phyloP scores from a whole-genome alignment of 441 rosid species.

The Francoa sonchifolia region DNA sequence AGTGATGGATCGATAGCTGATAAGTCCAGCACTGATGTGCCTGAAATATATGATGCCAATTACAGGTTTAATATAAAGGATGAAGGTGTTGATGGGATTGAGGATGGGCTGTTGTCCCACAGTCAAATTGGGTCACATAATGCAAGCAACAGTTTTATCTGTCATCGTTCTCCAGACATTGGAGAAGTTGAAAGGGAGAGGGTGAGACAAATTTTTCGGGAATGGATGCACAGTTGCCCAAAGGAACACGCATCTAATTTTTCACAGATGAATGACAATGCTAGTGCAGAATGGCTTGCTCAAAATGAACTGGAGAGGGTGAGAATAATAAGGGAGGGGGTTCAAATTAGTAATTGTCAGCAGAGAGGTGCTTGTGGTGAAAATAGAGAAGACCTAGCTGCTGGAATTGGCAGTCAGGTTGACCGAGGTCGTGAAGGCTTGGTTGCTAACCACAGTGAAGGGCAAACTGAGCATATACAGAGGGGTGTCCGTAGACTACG shows the following conservation, averaged over 20 bases:
- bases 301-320: constrained; percentile 90
- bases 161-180: constrained; percentile 36
- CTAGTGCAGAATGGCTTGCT: constrained; percentile 69
- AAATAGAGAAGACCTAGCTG: constrained; percentile 37
- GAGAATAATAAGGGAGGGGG: constrained; percentile 14
- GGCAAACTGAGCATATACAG: constrained; percentile 31
- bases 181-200: constrained; percentile 74
- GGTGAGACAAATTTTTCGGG: constrained; percentile 70
- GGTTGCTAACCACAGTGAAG: constrained; percentile 31
- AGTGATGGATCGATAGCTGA: constrained; percentile 26
- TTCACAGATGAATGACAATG: constrained; percentile 25
- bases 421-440: constrained; percentile 61
- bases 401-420: constrained; percentile 39
- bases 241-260: constrained; percentile 38
- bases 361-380: constrained; percentile 40
- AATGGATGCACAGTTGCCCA: constrained; percentile 58
- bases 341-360: constrained; percentile 6
- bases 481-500: constrained; percentile 75
- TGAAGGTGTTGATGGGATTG: constrained; percentile 35
- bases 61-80: constrained; percentile 28
- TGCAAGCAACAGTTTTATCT: constrained; percentile 27
- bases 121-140: constrained; percentile 33
- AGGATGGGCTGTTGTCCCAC: constrained; percentile 41
- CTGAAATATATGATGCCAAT: constrained; percentile 27
- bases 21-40: constrained; percentile 21